phyloP scores from a whole-genome alignment of 1,284 basidiomycete genomes.

The Melampsora occidentalis region DNA sequence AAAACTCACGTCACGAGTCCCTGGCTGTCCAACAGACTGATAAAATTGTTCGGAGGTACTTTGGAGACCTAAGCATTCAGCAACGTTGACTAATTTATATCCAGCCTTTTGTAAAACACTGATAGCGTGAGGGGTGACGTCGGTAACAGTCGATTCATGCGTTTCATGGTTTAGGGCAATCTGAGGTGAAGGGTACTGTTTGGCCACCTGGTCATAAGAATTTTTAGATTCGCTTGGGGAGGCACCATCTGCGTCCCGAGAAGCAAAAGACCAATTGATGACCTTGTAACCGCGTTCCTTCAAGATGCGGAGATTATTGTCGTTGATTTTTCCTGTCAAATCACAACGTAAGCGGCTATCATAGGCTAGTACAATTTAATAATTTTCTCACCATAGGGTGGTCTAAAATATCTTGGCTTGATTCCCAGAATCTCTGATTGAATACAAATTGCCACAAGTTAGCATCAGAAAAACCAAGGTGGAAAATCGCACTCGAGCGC shows the following conservation, averaged over 20 bases:
- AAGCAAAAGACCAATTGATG: slow-evolving; percentile 35
- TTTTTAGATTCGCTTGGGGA: slow-evolving; percentile 3
- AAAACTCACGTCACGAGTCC: slow-evolving; percentile 28
- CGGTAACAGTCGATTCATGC: not conserved
- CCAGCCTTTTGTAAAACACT: slow-evolving; percentile 23
- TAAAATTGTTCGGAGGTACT: slow-evolving; percentile 15
- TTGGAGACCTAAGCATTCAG: slow-evolving; percentile 34
- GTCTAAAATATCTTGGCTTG: no score
- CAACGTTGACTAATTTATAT: slow-evolving; percentile 23
- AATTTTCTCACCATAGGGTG: no score
- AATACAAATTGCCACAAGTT: not conserved
- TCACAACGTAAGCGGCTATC: no score
- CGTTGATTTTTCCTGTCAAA: not conserved
- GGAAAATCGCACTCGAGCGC: not conserved
- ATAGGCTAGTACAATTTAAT: no score
- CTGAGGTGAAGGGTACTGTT: slow-evolving; percentile 15
- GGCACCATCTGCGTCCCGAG: slow-evolving; percentile 24
- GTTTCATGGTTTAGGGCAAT: slow-evolving; percentile 40
- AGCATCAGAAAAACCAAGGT: not conserved
- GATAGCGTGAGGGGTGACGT: slow-evolving; percentile 30
- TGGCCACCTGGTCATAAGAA: slow-evolving; percentile 8
- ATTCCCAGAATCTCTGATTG: slow-evolving; percentile 30
- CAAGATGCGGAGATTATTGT: slow-evolving; percentile 19
- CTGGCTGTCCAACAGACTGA: slow-evolving; percentile 36
- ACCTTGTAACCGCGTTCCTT: slow-evolving; percentile 27